Percentiles rank a stretch among this genome's conserved stretches.
These are phyloP conservation scores for Pleurotus eryngii DNA, from an alignment of 768 basidiomycete species.

Conservation along the genomic window DNA sequence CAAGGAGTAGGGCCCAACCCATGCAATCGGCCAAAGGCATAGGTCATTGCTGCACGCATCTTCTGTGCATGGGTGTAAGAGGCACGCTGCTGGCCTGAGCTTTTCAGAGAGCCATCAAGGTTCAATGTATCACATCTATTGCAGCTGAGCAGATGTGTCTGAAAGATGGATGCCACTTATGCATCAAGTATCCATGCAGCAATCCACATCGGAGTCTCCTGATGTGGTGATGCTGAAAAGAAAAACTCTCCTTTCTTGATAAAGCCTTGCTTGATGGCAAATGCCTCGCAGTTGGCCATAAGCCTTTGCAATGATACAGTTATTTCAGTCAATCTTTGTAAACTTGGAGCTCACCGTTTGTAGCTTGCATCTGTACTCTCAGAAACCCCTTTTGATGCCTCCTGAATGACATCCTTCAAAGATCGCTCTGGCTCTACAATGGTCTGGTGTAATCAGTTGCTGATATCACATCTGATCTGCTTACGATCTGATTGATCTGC, in stretches of 20 bases:
- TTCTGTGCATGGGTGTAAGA: conserved; percentile 21
- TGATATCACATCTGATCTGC: not conserved
- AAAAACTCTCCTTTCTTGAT: conserved; percentile 14
- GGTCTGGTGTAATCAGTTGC: too few species aligned
- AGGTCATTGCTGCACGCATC: conserved; percentile 19
- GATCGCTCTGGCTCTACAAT: not conserved
- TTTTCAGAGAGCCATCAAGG: conserved; percentile 11
- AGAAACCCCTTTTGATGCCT: conserved; percentile 27
- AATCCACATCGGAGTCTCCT: too few species aligned
- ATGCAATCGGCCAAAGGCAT: conserved; percentile 18
- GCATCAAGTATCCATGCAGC: too few species aligned
- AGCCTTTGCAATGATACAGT: conserved; percentile 8
- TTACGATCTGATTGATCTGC: not conserved
- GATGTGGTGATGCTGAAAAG: conserved; percentile 24
- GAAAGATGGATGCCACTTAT: too few species aligned
- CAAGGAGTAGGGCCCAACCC: conserved; percentile 24
- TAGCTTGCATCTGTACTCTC: conserved; percentile 26
- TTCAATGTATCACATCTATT: too few species aligned
- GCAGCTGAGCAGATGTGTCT: too few species aligned
- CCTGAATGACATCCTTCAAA: conserved; percentile 12
- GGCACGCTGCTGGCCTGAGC: not conserved
- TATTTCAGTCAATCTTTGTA: not conserved
- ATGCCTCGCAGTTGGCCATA: conserved; percentile 15
- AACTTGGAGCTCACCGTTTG: conserved; percentile 16
- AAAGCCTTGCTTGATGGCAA: conserved; percentile 12